These are phyloP conservation scores for Paracamarosporium sp. DNA, from an alignment of 2,329 filamentous ascomycete genomes.

Conservation along the genomic window DNA sequence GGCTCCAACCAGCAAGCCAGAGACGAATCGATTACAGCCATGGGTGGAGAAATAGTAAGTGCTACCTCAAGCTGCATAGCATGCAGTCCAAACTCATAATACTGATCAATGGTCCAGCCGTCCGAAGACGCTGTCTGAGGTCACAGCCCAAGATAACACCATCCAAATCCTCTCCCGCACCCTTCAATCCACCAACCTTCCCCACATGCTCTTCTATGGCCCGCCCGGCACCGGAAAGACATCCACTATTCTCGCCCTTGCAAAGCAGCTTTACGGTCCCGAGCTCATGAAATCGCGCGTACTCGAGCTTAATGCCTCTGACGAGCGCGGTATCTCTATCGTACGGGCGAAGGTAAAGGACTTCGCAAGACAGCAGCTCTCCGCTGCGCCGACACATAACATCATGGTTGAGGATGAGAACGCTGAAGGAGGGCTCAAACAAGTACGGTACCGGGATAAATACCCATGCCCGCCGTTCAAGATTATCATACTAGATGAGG, in stretches of 20 bases:
- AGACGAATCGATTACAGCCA: slow-evolving; percentile 75
- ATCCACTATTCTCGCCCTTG: slow-evolving; percentile 93
- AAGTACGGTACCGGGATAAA: slow-evolving; percentile 60
- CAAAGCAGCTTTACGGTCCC: slow-evolving; percentile 96
- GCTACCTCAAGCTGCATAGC: neutral
- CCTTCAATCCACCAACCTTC: slow-evolving; percentile 94
- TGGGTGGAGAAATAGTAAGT: slow-evolving; percentile 99
- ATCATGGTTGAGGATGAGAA: slow-evolving; percentile 60
- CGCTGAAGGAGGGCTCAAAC: slow-evolving; percentile 28
- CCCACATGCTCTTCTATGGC: slow-evolving; percentile 99
- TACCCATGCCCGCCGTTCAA: slow-evolving; percentile 98
- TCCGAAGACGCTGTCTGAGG: slow-evolving; percentile 91
- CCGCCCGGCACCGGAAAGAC: slow-evolving; percentile 98
- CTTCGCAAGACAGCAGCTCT: slow-evolving; percentile 94
- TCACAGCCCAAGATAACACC: slow-evolving; percentile 97
- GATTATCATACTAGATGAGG: slow-evolving; percentile 97
- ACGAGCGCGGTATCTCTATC: slow-evolving; percentile 96
- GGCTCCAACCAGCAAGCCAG: slow-evolving; percentile 65
- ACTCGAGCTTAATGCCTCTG: slow-evolving; percentile 98
- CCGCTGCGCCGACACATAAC: slow-evolving; percentile 73
- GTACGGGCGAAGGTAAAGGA: slow-evolving; percentile 98
- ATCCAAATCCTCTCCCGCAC: slow-evolving; percentile 91
- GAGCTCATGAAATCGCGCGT: slow-evolving; percentile 92
- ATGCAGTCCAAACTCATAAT: slow-evolving; percentile 8
- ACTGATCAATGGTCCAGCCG: slow-evolving; percentile 64